These are phyloP conservation scores for Larix sibirica DNA, from an alignment of 83 land plant genomes.

Conservation along the genomic window DNA sequence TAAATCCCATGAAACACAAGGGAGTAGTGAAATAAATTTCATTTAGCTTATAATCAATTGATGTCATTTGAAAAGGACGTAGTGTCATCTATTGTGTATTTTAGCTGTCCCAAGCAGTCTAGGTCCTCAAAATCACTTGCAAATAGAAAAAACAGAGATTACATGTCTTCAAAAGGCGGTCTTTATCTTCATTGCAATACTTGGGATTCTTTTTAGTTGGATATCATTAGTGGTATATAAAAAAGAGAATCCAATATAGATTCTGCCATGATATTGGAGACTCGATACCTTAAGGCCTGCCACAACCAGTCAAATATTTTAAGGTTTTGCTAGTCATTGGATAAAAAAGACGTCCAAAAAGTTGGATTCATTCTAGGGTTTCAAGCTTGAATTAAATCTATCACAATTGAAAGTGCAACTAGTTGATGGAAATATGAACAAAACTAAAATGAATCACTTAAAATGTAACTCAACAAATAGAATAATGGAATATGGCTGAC, in stretches of 20 bases:
- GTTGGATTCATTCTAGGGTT: neutral
- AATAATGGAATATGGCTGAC: too few species aligned
- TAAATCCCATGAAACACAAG: neutral
- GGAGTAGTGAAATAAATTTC: neutral
- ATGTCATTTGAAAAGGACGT: neutral
- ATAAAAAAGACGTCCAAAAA: constrained; percentile 45
- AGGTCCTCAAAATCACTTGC: neutral
- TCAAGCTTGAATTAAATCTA: neutral
- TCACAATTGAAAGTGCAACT: neutral
- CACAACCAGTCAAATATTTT: constrained; percentile 43
- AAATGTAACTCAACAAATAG: too few species aligned
- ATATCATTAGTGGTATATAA: constrained; percentile 8
- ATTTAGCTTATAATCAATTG: neutral
- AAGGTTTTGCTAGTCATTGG: constrained; percentile 62
- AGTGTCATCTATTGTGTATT: neutral
- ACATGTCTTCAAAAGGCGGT: constrained; percentile 10
- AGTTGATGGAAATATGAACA: constrained; percentile 8
- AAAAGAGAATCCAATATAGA: neutral
- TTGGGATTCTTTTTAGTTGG: constrained; percentile 38
- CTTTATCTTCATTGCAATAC: constrained; percentile 18
- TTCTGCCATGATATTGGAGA: constrained; percentile 26
- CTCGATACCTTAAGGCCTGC: constrained; percentile 26
- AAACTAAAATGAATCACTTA: too few species aligned
- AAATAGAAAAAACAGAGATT: constrained; percentile 19
- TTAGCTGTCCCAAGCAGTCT: neutral